phyloP scores from a whole-genome alignment of 257 asterid species.

The Galeopsis tetrahit region DNA sequence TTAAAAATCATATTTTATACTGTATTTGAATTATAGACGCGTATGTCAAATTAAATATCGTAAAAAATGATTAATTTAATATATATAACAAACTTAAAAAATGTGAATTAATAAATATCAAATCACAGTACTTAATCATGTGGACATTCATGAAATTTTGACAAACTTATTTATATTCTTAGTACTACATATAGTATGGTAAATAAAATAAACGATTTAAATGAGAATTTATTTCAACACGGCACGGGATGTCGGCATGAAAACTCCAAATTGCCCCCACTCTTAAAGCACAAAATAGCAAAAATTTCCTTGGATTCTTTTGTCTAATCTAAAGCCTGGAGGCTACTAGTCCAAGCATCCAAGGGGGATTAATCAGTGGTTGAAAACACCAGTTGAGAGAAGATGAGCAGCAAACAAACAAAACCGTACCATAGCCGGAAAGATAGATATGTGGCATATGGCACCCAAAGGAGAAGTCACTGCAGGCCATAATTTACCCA shows the following conservation, averaged over 20 bases:
- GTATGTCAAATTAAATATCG: no score
- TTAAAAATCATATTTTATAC: no score
- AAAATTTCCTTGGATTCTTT: not conserved
- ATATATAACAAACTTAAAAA: no score
- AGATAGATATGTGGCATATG: constrained; percentile 58
- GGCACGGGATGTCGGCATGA: no score
- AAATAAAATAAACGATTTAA: not conserved
- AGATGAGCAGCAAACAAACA: constrained; percentile 27
- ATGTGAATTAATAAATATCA: no score
- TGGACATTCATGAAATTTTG: no score
- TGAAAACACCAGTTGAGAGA: constrained; percentile 10
- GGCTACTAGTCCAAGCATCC: constrained; percentile 20
- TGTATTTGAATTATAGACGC: no score
- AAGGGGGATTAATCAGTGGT: constrained; percentile 8
- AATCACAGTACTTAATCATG: no score
- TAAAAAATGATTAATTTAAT: no score
- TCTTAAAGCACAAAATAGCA: not conserved
- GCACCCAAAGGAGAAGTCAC: constrained; percentile 43
- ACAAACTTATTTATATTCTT: no score
- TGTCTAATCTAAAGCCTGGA: not conserved
- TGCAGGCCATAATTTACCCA: constrained; percentile 52
- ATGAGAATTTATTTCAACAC: no score
- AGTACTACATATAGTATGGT: no score
- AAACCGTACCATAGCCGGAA: constrained; percentile 23
- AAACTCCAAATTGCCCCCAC: constrained; percentile 19